Conservation (phyloP, 495 filamentous ascomycete genomes). For the Oleoguttula mirabilis region DNA sequence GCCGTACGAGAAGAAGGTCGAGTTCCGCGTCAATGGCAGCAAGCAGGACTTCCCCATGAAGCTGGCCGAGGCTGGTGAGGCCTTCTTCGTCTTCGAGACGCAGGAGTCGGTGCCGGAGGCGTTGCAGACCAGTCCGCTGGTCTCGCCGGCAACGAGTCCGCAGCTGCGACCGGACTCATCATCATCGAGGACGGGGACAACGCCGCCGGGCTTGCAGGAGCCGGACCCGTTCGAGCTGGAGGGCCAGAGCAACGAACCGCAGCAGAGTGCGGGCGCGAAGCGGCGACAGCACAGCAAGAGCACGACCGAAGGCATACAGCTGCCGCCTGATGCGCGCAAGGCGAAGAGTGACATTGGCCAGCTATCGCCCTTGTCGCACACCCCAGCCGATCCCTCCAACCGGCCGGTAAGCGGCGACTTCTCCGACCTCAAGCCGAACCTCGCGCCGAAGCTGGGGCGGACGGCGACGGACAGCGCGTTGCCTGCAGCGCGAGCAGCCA, state of each 20-base stretch:
- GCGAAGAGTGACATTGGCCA: conserved; percentile 11
- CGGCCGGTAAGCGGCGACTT: conserved; percentile 6
- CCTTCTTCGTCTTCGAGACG: conserved; percentile 97
- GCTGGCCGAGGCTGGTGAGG: conserved; percentile 91
- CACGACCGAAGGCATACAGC: conserved; percentile 6
- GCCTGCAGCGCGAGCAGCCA: conserved; percentile 28
- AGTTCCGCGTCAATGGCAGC: conserved; percentile 85
- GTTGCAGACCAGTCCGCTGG: conserved; percentile 84
- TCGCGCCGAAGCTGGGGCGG: conserved; percentile 10
- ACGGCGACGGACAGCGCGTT: conserved; percentile 20
- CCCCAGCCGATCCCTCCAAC: not conserved
- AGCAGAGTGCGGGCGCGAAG: not conserved
- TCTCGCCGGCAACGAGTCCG: conserved; percentile 77
- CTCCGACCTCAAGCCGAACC: conserved; percentile 1
- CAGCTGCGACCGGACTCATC: conserved; percentile 42
- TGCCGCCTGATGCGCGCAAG: not conserved
- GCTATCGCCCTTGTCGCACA: not conserved
- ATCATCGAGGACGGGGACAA: conserved; percentile 37
- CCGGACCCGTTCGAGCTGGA: conserved; percentile 73
- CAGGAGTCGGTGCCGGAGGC: conserved; percentile 75
- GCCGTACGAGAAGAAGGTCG: conserved; percentile 97
- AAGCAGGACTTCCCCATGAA: conserved; percentile 97
- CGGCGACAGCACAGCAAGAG: conserved; percentile 8
- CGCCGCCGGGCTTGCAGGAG: conserved; percentile 47
- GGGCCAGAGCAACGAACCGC: conserved; percentile 5